Evolutionary conservation across 2,329 filamentous ascomycete genomes (phyloP), one percentile per base, ranked within the genome.

Genomic region (Epichloe gansuensis): DNA sequence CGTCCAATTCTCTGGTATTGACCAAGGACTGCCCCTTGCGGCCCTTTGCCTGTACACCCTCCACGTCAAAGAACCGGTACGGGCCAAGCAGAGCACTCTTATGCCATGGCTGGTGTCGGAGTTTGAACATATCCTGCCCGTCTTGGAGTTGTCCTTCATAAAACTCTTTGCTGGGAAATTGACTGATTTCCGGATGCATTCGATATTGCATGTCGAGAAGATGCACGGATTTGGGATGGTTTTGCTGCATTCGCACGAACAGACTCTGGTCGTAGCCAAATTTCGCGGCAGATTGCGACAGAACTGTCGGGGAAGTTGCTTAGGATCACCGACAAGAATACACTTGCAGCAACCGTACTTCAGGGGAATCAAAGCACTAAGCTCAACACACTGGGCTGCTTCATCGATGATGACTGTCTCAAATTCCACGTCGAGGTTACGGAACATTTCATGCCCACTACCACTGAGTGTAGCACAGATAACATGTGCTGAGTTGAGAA

Each of bases 391-490:
- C 75, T 98, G 93, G 15, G 93, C 93, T 3, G 93, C 93, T 71
- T 98, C 93, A 62, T 98, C 93, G 57, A 98, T 96, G 60, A 98
- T 88, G 58, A 98, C 93, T 0, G 93, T 97, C 69, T 98, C 93
- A 60, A 98, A 98, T 67, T 98, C 93, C 50, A 98, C 89, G 61
- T 88, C 91, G 52, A 98, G 72, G 60, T 85, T 86, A 68, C 91
- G 89, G 72, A 98, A 95, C 83, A 97, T 95, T 59, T 98, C 93
- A 63, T 98, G 94, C 3, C 93, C 93, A 67, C 86, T 91, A 62
- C 91, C 93, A 67, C 91, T 96, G 52, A 98, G 81, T 0, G 93
- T 98, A 43, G 91, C 88, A 68, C 93, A 98, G 34, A 98, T 82
- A 50, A 98, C 86, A 69, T 98, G 88, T 2, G 93, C 89, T 25